These are phyloP conservation scores for Lophium mytilinum DNA, from an alignment of 495 filamentous ascomycete genomes.

Conservation along the genomic window DNA sequence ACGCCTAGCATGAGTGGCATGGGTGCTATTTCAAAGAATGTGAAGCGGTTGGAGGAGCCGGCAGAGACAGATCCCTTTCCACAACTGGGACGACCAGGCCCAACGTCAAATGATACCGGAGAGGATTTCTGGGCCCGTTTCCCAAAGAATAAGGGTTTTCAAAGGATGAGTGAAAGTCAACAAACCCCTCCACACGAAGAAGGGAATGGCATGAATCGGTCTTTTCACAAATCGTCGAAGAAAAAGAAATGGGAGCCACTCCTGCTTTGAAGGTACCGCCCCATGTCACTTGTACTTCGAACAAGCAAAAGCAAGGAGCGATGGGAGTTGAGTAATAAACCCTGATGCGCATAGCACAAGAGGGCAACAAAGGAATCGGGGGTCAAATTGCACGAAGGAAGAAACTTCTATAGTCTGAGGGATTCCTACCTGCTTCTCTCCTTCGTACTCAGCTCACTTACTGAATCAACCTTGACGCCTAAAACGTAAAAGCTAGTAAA, in stretches of 20 bases:
- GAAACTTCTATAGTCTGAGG: too few relatives aligned
- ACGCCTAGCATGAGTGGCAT: background rate
- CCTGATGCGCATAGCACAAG: too few relatives aligned
- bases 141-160: background rate
- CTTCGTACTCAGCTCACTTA: too few relatives aligned
- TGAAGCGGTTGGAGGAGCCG: background rate
- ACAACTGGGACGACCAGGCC: background rate
- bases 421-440: too few relatives aligned
- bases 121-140: conserved; percentile 3
- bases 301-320: too few relatives aligned
- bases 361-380: too few relatives aligned
- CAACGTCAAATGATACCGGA: background rate
- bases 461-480: too few relatives aligned
- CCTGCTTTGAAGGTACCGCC: background rate
- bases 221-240: background rate
- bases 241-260: conserved; percentile 12
- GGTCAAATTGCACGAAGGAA: too few relatives aligned
- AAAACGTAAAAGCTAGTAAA: too few relatives aligned
- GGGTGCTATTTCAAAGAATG: background rate
- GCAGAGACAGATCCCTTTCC: background rate
- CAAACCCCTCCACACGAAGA: background rate
- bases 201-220: background rate
- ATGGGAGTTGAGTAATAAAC: too few relatives aligned
- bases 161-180: background rate
- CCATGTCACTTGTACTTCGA: too few relatives aligned